Conservation (phyloP, 2,329 filamentous ascomycete species). For the Botrytis pseudocinerea region DNA sequence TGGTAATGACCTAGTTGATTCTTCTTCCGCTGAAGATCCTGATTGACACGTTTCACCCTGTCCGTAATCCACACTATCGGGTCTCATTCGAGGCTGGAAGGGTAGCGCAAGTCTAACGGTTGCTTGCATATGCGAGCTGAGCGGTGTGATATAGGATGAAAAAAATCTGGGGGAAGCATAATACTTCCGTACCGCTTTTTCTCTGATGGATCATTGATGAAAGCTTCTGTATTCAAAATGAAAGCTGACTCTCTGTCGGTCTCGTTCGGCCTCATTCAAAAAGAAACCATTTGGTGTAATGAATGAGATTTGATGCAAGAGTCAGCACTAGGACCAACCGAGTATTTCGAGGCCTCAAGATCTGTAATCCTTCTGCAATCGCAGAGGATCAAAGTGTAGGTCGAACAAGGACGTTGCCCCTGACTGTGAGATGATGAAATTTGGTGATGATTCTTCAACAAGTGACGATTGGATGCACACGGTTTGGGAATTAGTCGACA, state of each 20-base stretch:
- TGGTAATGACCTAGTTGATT: slow-evolving; percentile 26
- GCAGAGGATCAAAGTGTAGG: neutral
- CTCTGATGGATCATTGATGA: neutral
- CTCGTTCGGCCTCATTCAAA: slow-evolving; percentile 7
- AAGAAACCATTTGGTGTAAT: neutral
- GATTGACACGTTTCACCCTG: slow-evolving; percentile 32
- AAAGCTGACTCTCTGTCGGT: slow-evolving; percentile 9
- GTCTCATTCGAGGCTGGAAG: slow-evolving; percentile 24
- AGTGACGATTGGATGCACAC: neutral
- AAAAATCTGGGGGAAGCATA: slow-evolving; percentile 4
- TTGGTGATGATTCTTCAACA: neutral
- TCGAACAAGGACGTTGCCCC: neutral
- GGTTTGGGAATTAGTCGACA: neutral
- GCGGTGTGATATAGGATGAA: slow-evolving; percentile 16
- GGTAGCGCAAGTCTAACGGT: slow-evolving; percentile 13
- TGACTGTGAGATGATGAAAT: neutral
- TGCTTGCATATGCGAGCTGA: slow-evolving; percentile 21
- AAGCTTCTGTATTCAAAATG: slow-evolving; percentile 2
- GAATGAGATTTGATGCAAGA: neutral
- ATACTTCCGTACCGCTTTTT: neutral
- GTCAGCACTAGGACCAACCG: slow-evolving; percentile 1
- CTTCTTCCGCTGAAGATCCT: slow-evolving; percentile 29
- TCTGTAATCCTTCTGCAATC: slow-evolving; percentile 1
- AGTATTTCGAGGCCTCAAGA: neutral
- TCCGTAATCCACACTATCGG: slow-evolving; percentile 29